Base-by-base conservation (phyloP, 495 filamentous ascomycete species). In the Astrothelium macrocarpum region DNA sequence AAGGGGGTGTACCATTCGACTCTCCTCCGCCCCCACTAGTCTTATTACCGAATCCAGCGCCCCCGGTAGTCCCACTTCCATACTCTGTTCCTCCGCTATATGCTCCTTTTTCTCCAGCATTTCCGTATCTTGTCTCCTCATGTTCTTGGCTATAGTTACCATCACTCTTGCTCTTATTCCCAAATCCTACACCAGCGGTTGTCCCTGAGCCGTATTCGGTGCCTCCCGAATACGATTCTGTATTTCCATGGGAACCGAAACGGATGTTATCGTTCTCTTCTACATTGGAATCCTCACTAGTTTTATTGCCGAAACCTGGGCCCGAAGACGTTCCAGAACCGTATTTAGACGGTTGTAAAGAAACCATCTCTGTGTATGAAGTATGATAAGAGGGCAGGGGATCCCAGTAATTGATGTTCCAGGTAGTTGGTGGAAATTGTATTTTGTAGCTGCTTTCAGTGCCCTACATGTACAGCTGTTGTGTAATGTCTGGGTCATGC, bases 41-140 rank as follows among this genome's bases (percentile, higher is more conserved):
- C 25, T 62, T 59, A 32, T 61, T 36, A 28, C 46, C 64, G 32
- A 58, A 62, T 53, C 64, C 64, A 29, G 64, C 31, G 18, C 65
- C 65, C 9, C 64, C 62, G 28, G 64, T 66, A 4, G 61, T 65
- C 16, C 64, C 67, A 34, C 20, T 32, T 28, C 67, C 67, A 23
- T 63, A 63, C 25, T 61, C 60, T n/a, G 60, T 63, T 23, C 32
- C 46, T 45, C 60, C 64, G 42, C 11, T 16, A 26, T 61, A 61
- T n/a, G 45, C 32, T 31, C 56, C 56, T 26, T 14, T 59, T 12
- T 59, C 32, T 16, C 1, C 26, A 20, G n/a, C 32, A 3, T 12
- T 32, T 12, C 56, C 56, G 20, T 59, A 59, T 12, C 56, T 31
- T 31, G 56, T 59, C 11, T 5, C 45, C 20, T 49, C 45, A 49